Percentiles rank a stretch among this genome's conserved stretches.
Conservation (phyloP, 2,329 filamentous ascomycete species). For the Escovopsis sp. region DNA sequence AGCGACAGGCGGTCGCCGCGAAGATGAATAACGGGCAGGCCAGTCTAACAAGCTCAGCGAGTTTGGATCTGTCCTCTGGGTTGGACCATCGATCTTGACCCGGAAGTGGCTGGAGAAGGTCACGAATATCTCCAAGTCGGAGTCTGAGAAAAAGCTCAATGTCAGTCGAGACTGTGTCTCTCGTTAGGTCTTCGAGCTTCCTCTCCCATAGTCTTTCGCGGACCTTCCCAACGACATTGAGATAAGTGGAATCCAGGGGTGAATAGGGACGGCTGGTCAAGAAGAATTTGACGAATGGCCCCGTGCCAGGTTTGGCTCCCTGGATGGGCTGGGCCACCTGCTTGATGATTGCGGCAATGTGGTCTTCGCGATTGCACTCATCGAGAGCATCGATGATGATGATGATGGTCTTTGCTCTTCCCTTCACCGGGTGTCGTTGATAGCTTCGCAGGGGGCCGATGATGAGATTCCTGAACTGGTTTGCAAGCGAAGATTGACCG, state of each 20-base stretch:
- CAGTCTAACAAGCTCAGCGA: constrained; percentile 3
- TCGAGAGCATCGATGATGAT: constrained; percentile 21
- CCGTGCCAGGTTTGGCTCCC: no score
- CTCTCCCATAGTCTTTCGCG: neutral
- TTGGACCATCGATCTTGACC: neutral
- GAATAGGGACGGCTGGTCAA: constrained; percentile 24
- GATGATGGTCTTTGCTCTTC: neutral
- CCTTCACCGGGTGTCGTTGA: fast-evolving
- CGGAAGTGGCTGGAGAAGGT: neutral
- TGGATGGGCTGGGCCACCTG: neutral
- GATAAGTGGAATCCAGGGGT: constrained; percentile 18
- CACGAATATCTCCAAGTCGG: constrained; percentile 1
- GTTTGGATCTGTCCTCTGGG: neutral
- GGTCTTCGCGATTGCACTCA: constrained; percentile 13
- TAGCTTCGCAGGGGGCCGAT: neutral
- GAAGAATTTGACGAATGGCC: constrained; percentile 16
- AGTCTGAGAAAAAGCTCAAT: constrained; percentile 8
- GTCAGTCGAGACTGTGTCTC: constrained; percentile 10
- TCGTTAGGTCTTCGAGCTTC: neutral
- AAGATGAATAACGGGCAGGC: constrained; percentile 9
- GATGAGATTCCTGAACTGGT: constrained; percentile 7
- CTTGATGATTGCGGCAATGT: constrained; percentile 16
- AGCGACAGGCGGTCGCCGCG: constrained; percentile 8
- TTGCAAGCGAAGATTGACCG: neutral
- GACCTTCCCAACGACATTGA: constrained; percentile 12